phyloP scores from a whole-genome alignment of 1,284 basidiomycete species.

The Leccinum subfulvum region DNA sequence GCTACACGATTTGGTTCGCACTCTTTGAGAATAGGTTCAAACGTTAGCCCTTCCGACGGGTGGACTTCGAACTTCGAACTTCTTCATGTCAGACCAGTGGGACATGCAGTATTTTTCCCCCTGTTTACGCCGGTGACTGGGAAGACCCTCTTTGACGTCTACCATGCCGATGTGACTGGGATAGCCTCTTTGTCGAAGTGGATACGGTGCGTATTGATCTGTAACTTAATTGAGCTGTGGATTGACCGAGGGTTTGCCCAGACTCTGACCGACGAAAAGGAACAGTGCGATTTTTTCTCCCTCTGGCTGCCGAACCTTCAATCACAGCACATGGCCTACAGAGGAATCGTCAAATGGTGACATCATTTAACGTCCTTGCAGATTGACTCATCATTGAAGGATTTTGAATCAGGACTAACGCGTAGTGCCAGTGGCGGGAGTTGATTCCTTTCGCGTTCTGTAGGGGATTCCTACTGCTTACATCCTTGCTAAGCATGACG shows the following conservation, averaged over 20 bases:
- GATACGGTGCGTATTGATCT: not conserved
- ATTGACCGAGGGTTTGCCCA: not conserved
- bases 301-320: not conserved
- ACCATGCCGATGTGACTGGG: not conserved
- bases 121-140: not conserved
- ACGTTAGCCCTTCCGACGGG: not conserved
- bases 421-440: not conserved
- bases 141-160: not conserved
- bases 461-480: not conserved
- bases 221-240: not conserved
- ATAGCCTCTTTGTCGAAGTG: not conserved
- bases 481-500: not conserved
- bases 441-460: not conserved
- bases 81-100: not conserved
- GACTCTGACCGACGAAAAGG: not conserved
- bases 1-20: not conserved
- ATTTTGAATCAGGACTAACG: not conserved
- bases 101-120: no score
- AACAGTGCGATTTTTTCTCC: not conserved
- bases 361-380: not conserved
- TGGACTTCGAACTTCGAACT: not conserved
- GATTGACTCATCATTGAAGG: not conserved
- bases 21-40: not conserved
- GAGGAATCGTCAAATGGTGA: not conserved
- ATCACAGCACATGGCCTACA: not conserved